These are phyloP conservation scores for Diaporthe sp. DNA, from an alignment of 2,329 filamentous ascomycete species.

Conservation along the genomic window DNA sequence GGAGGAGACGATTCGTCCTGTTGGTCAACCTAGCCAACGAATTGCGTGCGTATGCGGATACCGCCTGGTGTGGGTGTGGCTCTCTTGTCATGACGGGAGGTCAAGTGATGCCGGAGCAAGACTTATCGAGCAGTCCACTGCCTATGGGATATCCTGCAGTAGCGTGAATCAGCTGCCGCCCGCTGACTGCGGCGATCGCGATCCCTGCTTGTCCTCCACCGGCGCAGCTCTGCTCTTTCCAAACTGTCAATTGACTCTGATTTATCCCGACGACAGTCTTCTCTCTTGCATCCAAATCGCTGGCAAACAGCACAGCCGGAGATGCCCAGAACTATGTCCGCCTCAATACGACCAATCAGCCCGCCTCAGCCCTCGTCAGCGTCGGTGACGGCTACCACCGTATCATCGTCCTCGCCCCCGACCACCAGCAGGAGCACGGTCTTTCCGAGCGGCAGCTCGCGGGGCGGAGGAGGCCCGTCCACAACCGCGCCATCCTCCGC, in stretches of 20 bases:
- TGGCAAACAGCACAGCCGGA: neutral
- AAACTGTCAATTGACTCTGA: neutral
- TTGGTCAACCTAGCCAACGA: constrained; percentile 1
- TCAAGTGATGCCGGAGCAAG: constrained; percentile 11
- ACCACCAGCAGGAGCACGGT: constrained; percentile 39
- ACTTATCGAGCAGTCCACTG: neutral
- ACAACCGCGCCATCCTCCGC: constrained; percentile 40
- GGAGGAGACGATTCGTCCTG: neutral
- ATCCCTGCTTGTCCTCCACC: constrained; percentile 26
- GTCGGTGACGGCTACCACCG: constrained; percentile 42
- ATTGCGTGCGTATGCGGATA: neutral
- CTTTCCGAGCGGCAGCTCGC: constrained; percentile 34
- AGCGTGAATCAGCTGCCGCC: constrained; percentile 32
- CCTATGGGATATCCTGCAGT: constrained; percentile 14
- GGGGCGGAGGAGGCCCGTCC: constrained; percentile 36
- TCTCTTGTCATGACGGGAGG: neutral
- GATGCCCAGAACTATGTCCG: constrained; percentile 38
- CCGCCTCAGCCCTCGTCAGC: constrained; percentile 41
- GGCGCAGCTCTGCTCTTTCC: neutral
- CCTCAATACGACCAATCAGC: constrained; percentile 35
- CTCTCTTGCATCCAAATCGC: neutral
- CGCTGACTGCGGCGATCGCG: neutral
- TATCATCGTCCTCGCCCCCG: constrained; percentile 37
- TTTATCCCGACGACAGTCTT: neutral
- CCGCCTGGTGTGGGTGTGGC: neutral